phyloP scores from a whole-genome alignment of 192 early-diverging fungal species.

The Umbelopsis sp. region DNA sequence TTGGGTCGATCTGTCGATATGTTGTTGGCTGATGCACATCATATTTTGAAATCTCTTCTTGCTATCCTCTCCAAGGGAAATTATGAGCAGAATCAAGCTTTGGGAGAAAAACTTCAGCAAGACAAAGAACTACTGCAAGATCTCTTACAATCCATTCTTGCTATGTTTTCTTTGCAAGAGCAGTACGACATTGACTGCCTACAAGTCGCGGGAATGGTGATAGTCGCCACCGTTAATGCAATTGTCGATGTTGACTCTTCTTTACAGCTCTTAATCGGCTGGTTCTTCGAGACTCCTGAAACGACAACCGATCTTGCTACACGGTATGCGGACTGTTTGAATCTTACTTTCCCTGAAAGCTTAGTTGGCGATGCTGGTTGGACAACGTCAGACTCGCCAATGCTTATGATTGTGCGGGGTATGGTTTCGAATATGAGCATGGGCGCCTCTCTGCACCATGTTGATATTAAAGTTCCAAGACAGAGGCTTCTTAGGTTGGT shows the following conservation, averaged over 20 bases:
- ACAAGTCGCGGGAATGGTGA: constrained; percentile 44
- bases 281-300: constrained; percentile 32
- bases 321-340: background rate
- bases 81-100: background rate
- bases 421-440: constrained; percentile 48
- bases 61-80: constrained; percentile 33
- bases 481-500: constrained; percentile 22
- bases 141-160: constrained; percentile 26
- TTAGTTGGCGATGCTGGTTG: constrained; percentile 27
- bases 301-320: background rate
- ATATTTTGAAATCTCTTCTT: constrained; percentile 41
- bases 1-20: constrained; percentile 16
- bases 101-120: background rate
- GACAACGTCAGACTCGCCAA: constrained; percentile 30
- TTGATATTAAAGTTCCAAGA: background rate
- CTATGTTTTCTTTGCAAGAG: constrained; percentile 19
- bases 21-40: constrained; percentile 39
- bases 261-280: constrained; percentile 20
- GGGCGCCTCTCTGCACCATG: constrained; percentile 37
- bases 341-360: constrained; percentile 1
- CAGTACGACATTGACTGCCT: constrained; percentile 41
- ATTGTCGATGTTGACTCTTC: constrained; percentile 16
- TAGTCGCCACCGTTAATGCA: constrained; percentile 38
- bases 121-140: constrained; percentile 15
- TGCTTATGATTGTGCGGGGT: constrained; percentile 51